A percentile compares a stretch with the other conserved stretches of the same genome.
Conservation (phyloP, 805 yeast genomes). For the Sugiyamaella marilandica region DNA sequence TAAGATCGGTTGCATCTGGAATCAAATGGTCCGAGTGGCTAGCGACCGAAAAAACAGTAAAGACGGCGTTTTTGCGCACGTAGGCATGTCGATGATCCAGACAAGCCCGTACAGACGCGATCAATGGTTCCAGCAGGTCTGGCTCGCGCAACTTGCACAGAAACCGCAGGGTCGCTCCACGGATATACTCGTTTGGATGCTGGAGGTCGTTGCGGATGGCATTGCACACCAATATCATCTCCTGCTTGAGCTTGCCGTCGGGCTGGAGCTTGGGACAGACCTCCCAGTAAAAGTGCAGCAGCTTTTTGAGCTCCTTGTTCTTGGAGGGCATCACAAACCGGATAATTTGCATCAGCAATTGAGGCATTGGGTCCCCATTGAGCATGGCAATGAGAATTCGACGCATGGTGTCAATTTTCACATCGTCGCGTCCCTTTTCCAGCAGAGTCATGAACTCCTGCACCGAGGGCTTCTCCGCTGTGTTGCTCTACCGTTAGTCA, state of each 20-base stretch:
- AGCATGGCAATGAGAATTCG: constrained; percentile 78
- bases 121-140: constrained; percentile 90
- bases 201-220: constrained; percentile 96
- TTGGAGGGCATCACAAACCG: constrained; percentile 96
- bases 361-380: constrained; percentile 90
- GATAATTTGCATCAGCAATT: constrained; percentile 90
- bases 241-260: constrained; percentile 91
- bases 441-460: constrained; percentile 71
- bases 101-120: constrained; percentile 86
- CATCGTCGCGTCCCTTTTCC: constrained; percentile 86
- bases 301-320: constrained; percentile 84
- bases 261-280: constrained; percentile 87
- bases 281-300: constrained; percentile 95
- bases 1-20: constrained; percentile 92
- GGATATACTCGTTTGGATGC: constrained; percentile 94
- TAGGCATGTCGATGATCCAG: constrained; percentile 96
- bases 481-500: constrained; percentile 2
- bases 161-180: constrained; percentile 93
- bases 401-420: constrained; percentile 86
- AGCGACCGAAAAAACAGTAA: constrained; percentile 80
- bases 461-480: constrained; percentile 42
- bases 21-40: constrained; percentile 72
- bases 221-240: constrained; percentile 97
- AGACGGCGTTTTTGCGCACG: constrained; percentile 94
- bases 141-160: constrained; percentile 87